Evolutionary conservation across 345 rosid genomes (phyloP), one percentile per base, ranked within the genome.

Genomic region (Camelina hispida): DNA sequence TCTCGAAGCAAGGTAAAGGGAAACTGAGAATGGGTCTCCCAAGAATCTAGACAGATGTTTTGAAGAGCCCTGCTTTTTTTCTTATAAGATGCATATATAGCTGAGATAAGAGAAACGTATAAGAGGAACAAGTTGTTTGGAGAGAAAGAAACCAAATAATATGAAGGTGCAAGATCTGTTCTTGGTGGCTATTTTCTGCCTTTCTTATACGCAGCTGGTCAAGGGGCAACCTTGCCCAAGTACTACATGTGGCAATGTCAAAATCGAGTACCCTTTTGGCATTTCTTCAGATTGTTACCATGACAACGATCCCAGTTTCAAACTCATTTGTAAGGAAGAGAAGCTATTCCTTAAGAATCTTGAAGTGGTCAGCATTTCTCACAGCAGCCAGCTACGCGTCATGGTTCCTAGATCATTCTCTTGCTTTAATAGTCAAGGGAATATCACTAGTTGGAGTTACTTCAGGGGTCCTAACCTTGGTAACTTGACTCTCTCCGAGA

Each of bases 251-350:
- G 87, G 84, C 8, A 18, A 68, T n/a, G 28, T 76, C 1, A 28
- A 25, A 25, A 22, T 84, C 4, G 71, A 78, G 3, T 84, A 75
- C 76, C 87, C 87, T n/a, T 84, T 82, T 42, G 84, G 85, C 12
- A 16, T 38, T 20, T n/a, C 13, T 4, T 10, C 17, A 6, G 81
- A 40, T 5, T 82, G 87, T 60, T 82, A 12, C 61, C 42, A 68
- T 4, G 47, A 38, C 3, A 16, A 7, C 43, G 73, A 74, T 23
- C 9, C 4, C 12, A 28, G 34, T 20, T 84, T 84, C 59, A 23
- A 6, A 0, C 59, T 84, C 43, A 77, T 18, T 0, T 84, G 87
- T 23, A 18, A 23, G 35, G 54, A 37, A 0, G 32, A 13, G 7
- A 57, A 0, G 28, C 44, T 80, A 12, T 63, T 30, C 3, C 16